A percentile compares a stretch with the other conserved stretches of the same genome.
Conservation (phyloP, 768 basidiomycete species). For the Termitomyces sp. region DNA sequence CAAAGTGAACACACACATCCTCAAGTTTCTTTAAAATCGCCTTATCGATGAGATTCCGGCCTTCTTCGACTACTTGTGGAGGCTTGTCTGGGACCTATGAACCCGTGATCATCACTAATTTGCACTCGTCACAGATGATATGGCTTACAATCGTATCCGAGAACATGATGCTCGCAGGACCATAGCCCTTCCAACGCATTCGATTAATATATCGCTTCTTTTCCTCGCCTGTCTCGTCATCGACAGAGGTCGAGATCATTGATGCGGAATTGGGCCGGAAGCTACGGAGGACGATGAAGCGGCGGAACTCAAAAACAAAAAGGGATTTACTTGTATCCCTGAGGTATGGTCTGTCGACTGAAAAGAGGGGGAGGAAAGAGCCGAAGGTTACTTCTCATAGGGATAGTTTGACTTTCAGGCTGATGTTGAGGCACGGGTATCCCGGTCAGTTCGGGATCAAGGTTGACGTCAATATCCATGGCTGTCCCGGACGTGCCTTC, state of each 20-base stretch:
- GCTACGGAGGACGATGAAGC: constrained; percentile 27
- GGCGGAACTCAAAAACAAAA: background rate
- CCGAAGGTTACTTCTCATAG: constrained; percentile 53
- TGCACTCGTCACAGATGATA: background rate
- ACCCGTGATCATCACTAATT: background rate
- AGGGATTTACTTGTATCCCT: constrained; percentile 66
- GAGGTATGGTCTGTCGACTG: constrained; percentile 72
- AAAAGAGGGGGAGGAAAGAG: constrained; percentile 89
- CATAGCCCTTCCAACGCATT: constrained; percentile 82
- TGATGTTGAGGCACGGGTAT: constrained; percentile 11
- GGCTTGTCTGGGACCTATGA: constrained; percentile 65
- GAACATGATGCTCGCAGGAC: constrained; percentile 67
- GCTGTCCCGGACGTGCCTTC: constrained; percentile 15
- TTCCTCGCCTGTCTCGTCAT: constrained; percentile 77
- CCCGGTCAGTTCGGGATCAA: constrained; percentile 44
- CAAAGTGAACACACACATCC: constrained; percentile 32
- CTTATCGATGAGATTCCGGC: constrained; percentile 47
- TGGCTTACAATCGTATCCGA: constrained; percentile 47
- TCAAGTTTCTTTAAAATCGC: constrained; percentile 48
- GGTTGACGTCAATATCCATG: constrained; percentile 29
- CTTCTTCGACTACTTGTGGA: constrained; percentile 56
- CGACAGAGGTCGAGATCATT: constrained; percentile 56
- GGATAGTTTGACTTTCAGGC: constrained; percentile 2
- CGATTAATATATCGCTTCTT: constrained; percentile 79
- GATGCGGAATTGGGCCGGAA: constrained; percentile 78